phyloP scores from a whole-genome alignment of 2,329 filamentous ascomycete species.

The Claviceps pazoutovae region DNA sequence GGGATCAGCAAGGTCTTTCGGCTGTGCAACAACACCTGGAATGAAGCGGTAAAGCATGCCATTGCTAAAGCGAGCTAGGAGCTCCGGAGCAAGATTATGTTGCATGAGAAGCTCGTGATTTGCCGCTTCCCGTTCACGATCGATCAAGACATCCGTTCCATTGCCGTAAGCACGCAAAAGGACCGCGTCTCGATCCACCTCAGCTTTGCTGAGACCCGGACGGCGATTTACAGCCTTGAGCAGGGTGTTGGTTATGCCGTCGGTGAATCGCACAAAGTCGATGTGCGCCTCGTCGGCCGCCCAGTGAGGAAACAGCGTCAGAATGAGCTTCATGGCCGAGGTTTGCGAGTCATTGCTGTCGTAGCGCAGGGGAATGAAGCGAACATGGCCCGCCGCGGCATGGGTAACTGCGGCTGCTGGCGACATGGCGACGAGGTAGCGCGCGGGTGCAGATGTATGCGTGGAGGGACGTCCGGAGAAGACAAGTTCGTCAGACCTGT shows the following conservation, averaged over 20 bases:
- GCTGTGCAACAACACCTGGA: conserved; percentile 62
- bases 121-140: conserved; percentile 70
- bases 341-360: conserved; percentile 61
- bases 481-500: not conserved
- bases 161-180: conserved; percentile 88
- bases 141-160: conserved; percentile 88
- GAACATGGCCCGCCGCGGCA: conserved; percentile 31
- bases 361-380: conserved; percentile 63
- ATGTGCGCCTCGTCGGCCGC: conserved; percentile 56
- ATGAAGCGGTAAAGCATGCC: conserved; percentile 92
- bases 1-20: conserved; percentile 64
- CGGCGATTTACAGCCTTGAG: conserved; percentile 62
- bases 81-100: conserved; percentile 67
- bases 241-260: conserved; percentile 94
- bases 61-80: conserved; percentile 88
- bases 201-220: conserved; percentile 50
- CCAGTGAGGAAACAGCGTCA: conserved; percentile 76
- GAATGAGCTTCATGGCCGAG: conserved; percentile 67
- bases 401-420: conserved; percentile 17
- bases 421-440: conserved; percentile 17
- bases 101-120: conserved; percentile 79
- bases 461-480: not conserved
- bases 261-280: conserved; percentile 82
- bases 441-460: not conserved
- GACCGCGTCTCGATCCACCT: conserved; percentile 72